Evolutionary conservation across 2,329 filamentous ascomycete genomes (phyloP).

Genomic region (Pyricularia pennisetigena): DNA sequence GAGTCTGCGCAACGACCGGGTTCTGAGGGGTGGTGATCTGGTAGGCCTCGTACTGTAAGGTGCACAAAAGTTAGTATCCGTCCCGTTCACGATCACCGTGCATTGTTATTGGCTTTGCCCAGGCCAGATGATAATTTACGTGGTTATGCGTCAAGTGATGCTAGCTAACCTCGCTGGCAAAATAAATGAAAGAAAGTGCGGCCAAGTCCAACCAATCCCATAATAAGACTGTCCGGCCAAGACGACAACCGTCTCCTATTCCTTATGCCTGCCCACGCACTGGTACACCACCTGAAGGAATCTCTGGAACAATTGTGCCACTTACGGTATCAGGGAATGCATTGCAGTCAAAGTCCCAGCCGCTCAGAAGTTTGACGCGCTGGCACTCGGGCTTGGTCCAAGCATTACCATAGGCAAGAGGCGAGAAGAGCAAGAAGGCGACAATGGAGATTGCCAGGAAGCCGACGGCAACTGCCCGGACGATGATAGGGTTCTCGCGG

Average conservation of each 20-base stretch:
- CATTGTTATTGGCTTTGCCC: not conserved
- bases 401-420: conserved; percentile 82
- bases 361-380: conserved; percentile 73
- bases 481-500: conserved; percentile 60
- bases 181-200: not conserved
- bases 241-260: not conserved
- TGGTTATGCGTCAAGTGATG: not conserved
- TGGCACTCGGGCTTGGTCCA: conserved; percentile 89
- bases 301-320: conserved; percentile 17
- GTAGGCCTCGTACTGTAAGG: conserved; percentile 39
- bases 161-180: not conserved
- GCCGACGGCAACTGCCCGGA: conserved; percentile 60
- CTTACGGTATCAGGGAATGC: conserved; percentile 81
- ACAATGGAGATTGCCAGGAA: conserved; percentile 67
- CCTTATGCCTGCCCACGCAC: conserved; percentile 21
- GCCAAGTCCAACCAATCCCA: not conserved
- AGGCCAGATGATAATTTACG: not conserved
- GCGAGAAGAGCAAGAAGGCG: conserved; percentile 77
- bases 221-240: not conserved
- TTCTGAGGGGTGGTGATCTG: conserved; percentile 17
- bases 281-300: conserved; percentile 25
- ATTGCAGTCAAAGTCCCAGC: conserved; percentile 98
- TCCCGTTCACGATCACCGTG: not conserved
- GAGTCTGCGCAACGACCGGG: conserved; percentile 13
- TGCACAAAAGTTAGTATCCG: not conserved